phyloP scores from a whole-genome alignment of 2,329 filamentous ascomycete species.

The Rutstroemia sp. region DNA sequence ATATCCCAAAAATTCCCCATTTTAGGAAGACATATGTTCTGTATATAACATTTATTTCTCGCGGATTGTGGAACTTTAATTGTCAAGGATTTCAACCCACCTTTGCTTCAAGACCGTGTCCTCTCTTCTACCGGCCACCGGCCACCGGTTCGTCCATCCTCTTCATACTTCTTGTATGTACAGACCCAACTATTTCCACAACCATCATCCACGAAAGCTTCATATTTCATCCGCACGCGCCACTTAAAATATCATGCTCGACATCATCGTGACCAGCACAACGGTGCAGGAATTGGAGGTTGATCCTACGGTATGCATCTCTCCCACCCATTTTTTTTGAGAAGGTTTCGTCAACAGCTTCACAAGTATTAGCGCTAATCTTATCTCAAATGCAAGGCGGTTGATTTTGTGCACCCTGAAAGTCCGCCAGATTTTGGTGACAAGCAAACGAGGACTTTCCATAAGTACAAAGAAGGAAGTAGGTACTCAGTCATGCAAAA shows the following conservation, averaged over 20 bases:
- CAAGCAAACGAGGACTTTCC: neutral
- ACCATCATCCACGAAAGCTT: neutral
- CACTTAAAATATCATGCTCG: constrained; percentile 1
- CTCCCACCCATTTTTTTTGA: neutral
- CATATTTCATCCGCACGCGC: neutral
- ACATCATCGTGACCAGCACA: constrained; percentile 4
- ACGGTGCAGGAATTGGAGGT: constrained; percentile 4
- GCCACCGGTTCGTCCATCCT: too few species aligned
- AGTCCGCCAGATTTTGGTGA: neutral
- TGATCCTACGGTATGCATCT: neutral
- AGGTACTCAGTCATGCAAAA: neutral
- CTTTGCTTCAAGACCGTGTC: neutral
- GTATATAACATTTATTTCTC: too few species aligned
- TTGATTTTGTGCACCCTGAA: neutral
- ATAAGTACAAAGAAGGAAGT: constrained; percentile 31
- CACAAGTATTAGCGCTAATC: neutral
- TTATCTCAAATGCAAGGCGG: neutral
- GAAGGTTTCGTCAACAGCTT: too few species aligned
- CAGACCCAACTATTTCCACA: neutral
- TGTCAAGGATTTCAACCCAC: neutral
- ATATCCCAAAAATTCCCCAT: too few species aligned
- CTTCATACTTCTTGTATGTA: neutral
- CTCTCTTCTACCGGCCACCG: neutral
- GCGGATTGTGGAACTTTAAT: too few species aligned
- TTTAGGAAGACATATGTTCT: too few species aligned